Percentiles rank a stretch among this genome's conserved stretches.
Evolutionary conservation across 257 asterid genomes (phyloP).

Genomic region (Verbena officinalis): DNA sequence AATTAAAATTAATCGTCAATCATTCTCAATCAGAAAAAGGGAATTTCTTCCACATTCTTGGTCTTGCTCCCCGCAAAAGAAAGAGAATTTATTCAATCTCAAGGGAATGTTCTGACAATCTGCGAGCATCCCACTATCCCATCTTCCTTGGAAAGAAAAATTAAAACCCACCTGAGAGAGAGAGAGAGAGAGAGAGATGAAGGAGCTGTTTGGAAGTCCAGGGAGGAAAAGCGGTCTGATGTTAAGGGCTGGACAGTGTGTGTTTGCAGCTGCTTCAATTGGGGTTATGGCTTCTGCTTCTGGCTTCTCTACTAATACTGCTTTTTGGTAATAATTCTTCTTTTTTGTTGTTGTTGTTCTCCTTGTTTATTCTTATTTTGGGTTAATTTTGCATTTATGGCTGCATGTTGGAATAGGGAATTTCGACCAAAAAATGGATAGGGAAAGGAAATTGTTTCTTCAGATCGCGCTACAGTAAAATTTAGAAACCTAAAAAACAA

Average conservation of each 20-base stretch:
- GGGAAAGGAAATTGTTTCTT: constrained; percentile 18
- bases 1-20: too few relatives aligned
- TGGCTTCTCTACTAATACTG: constrained; percentile 79
- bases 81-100: constrained; percentile 5
- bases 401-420: constrained; percentile 21
- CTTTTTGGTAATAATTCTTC: constrained; percentile 61
- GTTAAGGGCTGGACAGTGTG: constrained; percentile 68
- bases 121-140: background rate
- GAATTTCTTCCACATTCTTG: too few relatives aligned
- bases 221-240: constrained; percentile 78
- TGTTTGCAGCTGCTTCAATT: constrained; percentile 59
- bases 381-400: too few relatives aligned
- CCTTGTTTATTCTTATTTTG: constrained; percentile 5
- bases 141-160: constrained; percentile 29
- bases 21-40: too few relatives aligned
- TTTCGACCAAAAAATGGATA: too few relatives aligned
- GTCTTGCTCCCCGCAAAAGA: too few relatives aligned
- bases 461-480: too few relatives aligned
- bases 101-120: constrained; percentile 42
- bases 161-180: constrained; percentile 28
- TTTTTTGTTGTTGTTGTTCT: background rate
- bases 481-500: constrained; percentile 18
- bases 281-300: constrained; percentile 82
- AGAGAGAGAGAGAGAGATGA: constrained; percentile 48
- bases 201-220: constrained; percentile 83